These are phyloP conservation scores for Aspergillus vadensis DNA, from an alignment of 2,329 filamentous ascomycete species.

Conservation along the genomic window DNA sequence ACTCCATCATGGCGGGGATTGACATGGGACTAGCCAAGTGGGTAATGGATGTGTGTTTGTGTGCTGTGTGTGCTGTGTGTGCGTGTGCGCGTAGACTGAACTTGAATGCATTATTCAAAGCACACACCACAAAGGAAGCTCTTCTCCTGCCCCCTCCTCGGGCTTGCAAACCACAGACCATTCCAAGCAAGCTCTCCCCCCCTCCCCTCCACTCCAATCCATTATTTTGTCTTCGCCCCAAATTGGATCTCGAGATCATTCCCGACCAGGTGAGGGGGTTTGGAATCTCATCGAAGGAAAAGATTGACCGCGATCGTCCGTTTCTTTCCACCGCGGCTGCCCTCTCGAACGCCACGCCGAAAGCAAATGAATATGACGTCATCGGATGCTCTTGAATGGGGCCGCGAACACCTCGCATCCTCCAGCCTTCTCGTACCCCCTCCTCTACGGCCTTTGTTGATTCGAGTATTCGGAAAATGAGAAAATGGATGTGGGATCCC, in stretches of 20 bases:
- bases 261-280: not conserved
- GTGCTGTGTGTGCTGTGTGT: too few relatives aligned
- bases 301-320: not conserved
- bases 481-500: not conserved
- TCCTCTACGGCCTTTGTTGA: not conserved
- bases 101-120: not conserved
- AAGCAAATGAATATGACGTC: slow-evolving; percentile 3
- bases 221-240: not conserved
- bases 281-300: not conserved
- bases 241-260: not conserved
- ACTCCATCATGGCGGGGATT: not conserved
- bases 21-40: not conserved
- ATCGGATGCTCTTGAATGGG: not conserved
- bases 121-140: not conserved
- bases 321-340: not conserved
- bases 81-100: not conserved
- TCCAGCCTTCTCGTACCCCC: not conserved
- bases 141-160: too few relatives aligned
- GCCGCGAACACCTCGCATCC: not conserved
- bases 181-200: too few relatives aligned
- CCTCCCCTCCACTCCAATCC: not conserved
- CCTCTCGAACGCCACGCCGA: not conserved
- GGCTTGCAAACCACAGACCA: too few relatives aligned
- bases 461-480: not conserved
- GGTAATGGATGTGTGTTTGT: not conserved